Evolutionary conservation across 306 rosid species (phyloP).

Genomic region (Castanopsis chinensis): DNA sequence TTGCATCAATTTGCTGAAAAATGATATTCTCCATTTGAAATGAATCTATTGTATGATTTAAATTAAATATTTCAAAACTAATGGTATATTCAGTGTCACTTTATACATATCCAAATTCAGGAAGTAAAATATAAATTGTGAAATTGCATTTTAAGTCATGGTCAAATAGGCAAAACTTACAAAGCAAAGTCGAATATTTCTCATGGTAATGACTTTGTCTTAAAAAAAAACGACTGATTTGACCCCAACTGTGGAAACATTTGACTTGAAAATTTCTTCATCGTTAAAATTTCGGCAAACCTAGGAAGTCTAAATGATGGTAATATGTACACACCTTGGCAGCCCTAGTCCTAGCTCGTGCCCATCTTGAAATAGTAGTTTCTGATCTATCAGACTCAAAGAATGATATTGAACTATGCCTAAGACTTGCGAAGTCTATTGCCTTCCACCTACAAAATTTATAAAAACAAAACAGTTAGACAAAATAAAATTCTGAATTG

Average conservation of each 20-base stretch:
- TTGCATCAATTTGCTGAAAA: constrained; percentile 6
- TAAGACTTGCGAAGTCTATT: constrained; percentile 59
- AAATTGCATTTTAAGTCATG: constrained; percentile 2
- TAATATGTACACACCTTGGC: constrained; percentile 59
- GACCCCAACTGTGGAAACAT: constrained; percentile 5
- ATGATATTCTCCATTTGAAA: no score
- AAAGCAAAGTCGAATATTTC: constrained; percentile 3
- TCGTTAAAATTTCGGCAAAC: constrained; percentile 17
- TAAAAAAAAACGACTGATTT: constrained; percentile 2
- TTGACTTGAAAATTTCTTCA: constrained; percentile 1
- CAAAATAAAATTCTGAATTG: neutral
- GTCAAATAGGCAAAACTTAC: constrained; percentile 27
- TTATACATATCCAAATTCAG: no score
- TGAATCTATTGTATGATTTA: no score
- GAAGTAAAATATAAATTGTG: no score
- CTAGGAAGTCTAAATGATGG: constrained; percentile 1
- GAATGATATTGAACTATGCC: constrained; percentile 49
- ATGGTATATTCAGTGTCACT: no score
- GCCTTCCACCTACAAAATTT: constrained; percentile 72
- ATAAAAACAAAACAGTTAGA: neutral
- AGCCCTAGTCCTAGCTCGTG: constrained; percentile 71
- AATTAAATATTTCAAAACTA: no score
- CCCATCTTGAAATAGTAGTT: constrained; percentile 72
- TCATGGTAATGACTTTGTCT: neutral
- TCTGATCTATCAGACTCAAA: constrained; percentile 60